Percentiles rank a stretch among this genome's conserved stretches.
Evolutionary conservation across 192 early-diverging fungal genomes (phyloP).

Genomic region (Entophlyctis helioformis): DNA sequence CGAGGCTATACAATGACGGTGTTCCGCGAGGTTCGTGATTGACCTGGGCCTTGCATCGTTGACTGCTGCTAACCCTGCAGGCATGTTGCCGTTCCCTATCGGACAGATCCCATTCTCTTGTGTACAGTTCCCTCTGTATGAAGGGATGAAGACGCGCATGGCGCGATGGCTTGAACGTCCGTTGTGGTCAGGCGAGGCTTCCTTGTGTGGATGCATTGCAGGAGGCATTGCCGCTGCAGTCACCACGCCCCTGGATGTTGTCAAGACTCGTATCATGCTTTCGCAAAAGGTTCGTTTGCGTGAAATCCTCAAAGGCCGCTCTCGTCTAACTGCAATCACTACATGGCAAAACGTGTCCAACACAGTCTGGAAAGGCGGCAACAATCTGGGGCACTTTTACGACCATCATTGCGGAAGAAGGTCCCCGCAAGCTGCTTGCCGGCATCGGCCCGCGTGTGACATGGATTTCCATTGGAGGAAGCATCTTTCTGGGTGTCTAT

Average conservation of each 20-base stretch:
- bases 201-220: slow-evolving; percentile 73
- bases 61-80: neutral
- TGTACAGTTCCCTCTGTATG: slow-evolving; percentile 94
- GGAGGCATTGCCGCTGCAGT: slow-evolving; percentile 81
- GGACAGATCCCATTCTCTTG: slow-evolving; percentile 89
- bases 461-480: slow-evolving; percentile 93
- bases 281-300: slow-evolving; percentile 51
- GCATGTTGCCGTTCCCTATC: neutral
- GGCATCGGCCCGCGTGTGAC: slow-evolving; percentile 86
- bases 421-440: slow-evolving; percentile 61
- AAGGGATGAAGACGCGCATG: slow-evolving; percentile 60
- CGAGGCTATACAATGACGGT: slow-evolving; percentile 86
- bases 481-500: slow-evolving; percentile 92
- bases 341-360: neutral
- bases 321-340: no score
- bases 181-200: slow-evolving; percentile 68
- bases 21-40: slow-evolving; percentile 60
- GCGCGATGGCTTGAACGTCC: slow-evolving; percentile 22
- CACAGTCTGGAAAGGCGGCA: neutral
- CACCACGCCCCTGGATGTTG: slow-evolving; percentile 92
- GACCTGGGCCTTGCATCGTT: neutral
- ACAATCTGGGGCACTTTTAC: slow-evolving; percentile 52
- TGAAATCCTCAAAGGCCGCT: no score
- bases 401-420: slow-evolving; percentile 69
- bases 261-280: slow-evolving; percentile 96